Evolutionary conservation across 2,329 filamentous ascomycete species (phyloP), one percentile per base, ranked within the genome.

Genomic region (Fusarium metavorans): DNA sequence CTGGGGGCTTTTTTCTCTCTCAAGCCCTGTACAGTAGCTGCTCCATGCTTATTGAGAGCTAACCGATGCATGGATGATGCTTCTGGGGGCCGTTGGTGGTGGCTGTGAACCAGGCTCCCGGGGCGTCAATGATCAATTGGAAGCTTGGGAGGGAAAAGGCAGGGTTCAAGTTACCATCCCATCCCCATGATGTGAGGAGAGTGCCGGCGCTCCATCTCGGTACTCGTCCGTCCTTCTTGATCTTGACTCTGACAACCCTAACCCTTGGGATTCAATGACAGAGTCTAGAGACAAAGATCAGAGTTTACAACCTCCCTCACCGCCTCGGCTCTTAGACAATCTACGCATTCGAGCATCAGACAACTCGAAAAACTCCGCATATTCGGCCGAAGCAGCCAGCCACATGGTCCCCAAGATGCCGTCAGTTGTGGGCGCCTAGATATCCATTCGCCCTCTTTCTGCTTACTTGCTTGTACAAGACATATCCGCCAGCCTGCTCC

Each of bases 401-500:
- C 57, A 43, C 57, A 43, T 60, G 34, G 35, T 30, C 30, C 4
- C 27, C 32, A 27, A 25, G 20, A 61, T 48, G 58, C 39, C 30
- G 34, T 34, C 58, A 34, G 32, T 48, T 30, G 27, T 61, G 43
- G 39, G 37, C 59, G 66, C 34, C 45, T 61, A 75, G 50, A 64
- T 61, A 37, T 58, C 56, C n/a, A 70, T 67, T 30, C 43, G 57
- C 43, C 62, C 34, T 50, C 67, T 16, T 41, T 34, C 52, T 62
- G 48, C 34, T 69, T 54, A 54, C 48, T 54, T 54, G 48, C 48
- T 56, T 43, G 34, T 63, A 63, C 50, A 50, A 59, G 57, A 63
- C 64, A 75, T 57, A 54, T 30, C 64, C 39, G n/a, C 52, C 32
- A 27, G n/a, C 39, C 68, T 74, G 27, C 45, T 68, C 72, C 25